phyloP scores from a whole-genome alignment of 2,329 filamentous ascomycete species.

The Waltergamsia citrina region DNA sequence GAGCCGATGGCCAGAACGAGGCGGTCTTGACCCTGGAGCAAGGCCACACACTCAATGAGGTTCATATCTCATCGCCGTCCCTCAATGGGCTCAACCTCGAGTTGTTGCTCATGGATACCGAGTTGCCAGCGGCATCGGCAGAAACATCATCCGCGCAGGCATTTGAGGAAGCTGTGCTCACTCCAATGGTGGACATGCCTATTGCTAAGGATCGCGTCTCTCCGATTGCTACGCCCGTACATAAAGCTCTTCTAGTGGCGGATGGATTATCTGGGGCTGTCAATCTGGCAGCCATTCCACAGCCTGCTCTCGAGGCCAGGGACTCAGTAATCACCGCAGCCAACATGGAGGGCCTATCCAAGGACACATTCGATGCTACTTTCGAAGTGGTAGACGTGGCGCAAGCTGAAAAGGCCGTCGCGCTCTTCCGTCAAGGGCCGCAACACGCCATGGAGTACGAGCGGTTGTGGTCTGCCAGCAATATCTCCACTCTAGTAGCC shows the following conservation, averaged over 20 bases:
- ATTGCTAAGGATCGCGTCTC: slow-evolving; percentile 55
- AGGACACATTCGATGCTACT: slow-evolving; percentile 23
- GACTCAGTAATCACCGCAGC: slow-evolving; percentile 45
- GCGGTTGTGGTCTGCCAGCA: slow-evolving; percentile 63
- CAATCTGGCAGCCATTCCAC: slow-evolving; percentile 33
- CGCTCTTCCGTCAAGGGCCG: slow-evolving; percentile 58
- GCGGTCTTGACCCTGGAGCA: slow-evolving; percentile 17
- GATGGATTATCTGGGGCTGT: slow-evolving; percentile 63
- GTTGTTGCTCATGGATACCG: slow-evolving; percentile 45
- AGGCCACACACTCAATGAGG: slow-evolving; percentile 38
- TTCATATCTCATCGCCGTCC: slow-evolving; percentile 53
- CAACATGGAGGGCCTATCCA: slow-evolving; percentile 39
- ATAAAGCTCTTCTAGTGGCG: slow-evolving; percentile 67
- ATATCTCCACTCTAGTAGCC: slow-evolving; percentile 51
- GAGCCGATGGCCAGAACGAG: slow-evolving; percentile 16
- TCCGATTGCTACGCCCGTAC: slow-evolving; percentile 70
- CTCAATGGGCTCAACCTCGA: slow-evolving; percentile 56
- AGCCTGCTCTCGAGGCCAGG: slow-evolving; percentile 26
- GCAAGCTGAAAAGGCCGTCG: slow-evolving; percentile 52
- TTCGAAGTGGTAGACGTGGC: slow-evolving; percentile 55
- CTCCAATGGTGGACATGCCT: slow-evolving; percentile 64
- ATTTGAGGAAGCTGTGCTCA: slow-evolving; percentile 59
- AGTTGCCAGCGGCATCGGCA: slow-evolving; percentile 20
- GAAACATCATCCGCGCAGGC: slow-evolving; percentile 22
- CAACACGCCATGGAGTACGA: slow-evolving; percentile 65